A percentile compares a stretch with the other conserved stretches of the same genome.
These are phyloP conservation scores for Diospyros lotus DNA, from an alignment of 148 eudicot species.

Conservation along the genomic window DNA sequence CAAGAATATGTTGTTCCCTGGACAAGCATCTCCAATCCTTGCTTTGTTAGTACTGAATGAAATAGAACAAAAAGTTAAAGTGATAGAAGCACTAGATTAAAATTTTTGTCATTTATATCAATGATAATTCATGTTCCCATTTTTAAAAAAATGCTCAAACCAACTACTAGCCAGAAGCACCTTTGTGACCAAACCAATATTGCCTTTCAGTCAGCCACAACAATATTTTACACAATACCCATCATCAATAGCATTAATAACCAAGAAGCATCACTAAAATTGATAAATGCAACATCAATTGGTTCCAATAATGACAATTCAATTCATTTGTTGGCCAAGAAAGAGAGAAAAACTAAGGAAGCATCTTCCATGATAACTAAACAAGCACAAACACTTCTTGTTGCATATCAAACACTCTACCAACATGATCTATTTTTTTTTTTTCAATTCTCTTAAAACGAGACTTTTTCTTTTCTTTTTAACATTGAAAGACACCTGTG, in stretches of 20 bases:
- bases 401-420: too few relatives aligned
- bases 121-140: neutral
- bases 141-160: neutral
- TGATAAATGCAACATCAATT: neutral
- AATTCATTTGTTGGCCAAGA: neutral
- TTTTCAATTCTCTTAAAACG: too few relatives aligned
- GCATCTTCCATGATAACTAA: neutral
- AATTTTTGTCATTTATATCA: neutral
- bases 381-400: too few relatives aligned
- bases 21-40: conserved; percentile 24
- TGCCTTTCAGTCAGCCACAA: neutral
- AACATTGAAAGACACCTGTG: too few relatives aligned
- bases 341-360: conserved; percentile 1
- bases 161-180: neutral
- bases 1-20: conserved; percentile 18
- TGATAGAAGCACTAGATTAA: neutral
- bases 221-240: neutral
- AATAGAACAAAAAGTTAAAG: conserved; percentile 13
- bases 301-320: neutral
- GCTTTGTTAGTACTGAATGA: conserved; percentile 20
- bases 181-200: conserved; percentile 1
- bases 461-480: too few relatives aligned
- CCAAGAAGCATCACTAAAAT: neutral
- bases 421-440: too few relatives aligned
- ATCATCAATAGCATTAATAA: neutral